Base-by-base conservation (phyloP, 208 protist genomes). In the Trypanosomatidae sp. region DNA sequence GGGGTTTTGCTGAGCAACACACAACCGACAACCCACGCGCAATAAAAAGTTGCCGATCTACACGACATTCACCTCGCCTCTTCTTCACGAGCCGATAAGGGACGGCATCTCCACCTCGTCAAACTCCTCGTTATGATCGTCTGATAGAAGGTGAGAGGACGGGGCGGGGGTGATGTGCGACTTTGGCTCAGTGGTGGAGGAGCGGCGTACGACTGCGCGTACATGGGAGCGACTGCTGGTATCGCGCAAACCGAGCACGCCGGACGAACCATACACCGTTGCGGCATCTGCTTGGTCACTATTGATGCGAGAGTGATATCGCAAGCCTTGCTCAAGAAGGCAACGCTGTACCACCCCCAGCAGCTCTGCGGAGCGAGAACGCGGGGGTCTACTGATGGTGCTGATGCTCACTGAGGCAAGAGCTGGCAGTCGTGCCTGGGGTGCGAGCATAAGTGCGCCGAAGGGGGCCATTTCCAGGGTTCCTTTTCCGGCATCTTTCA, bases 61-160 rank as follows among this genome's bases (percentile, higher is more conserved):
- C 33, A 43, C 8, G 58, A 62, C 25, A 15, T n/a, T 12, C 17
- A 8, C 25, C 55, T 30, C 58, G 58, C 58, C 33, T 41, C 33
- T 19, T 41, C 15, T n/a, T 70, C 47, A 77, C 59, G 73, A 77
- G 12, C 73, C 73, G 53, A 77, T 71, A 22, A 77, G 39, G 9
- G 73, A 77, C 10, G 73, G 73, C 25, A 77, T 15, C 47, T 77
- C 73, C n/a, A 46, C 39, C 46, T 77, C 73, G 30, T 77, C 73
- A 13, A 77, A 68, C n/a, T 39, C 58, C n/a, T 77, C 73, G 56
- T 53, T 52, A 36, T 25, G 43, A 49, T 33, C 19, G 10, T 33
- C 15, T 22, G 58, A 43, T 19, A 13, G n/a, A 52, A 7, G 19
- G 19, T 39, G 64, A 33, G 66, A 53, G 17, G 44, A 60, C 2